Percentiles rank a stretch among this genome's conserved stretches.
Evolutionary conservation across 495 filamentous ascomycete genomes (phyloP).

Genomic region (Penicillium verhagenii): DNA sequence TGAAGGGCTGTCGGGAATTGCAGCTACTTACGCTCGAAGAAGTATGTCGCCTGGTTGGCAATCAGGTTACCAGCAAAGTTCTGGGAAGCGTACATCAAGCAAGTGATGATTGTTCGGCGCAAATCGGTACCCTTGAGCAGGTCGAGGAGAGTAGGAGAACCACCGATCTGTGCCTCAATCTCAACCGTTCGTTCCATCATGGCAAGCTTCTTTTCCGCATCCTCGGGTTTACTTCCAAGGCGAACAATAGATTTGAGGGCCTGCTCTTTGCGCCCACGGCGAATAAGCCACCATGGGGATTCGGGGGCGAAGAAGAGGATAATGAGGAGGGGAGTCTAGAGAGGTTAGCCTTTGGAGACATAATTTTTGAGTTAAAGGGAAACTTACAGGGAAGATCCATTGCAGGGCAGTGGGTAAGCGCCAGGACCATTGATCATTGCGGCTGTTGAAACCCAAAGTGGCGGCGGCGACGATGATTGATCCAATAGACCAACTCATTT

Average conservation of each 20-base stretch:
- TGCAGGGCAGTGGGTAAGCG: constrained; percentile 68
- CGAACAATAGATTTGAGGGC: constrained; percentile 65
- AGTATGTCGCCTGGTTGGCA: constrained; percentile 58
- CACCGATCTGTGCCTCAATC: constrained; percentile 63
- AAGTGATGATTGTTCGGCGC: constrained; percentile 72
- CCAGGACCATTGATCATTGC: constrained; percentile 60
- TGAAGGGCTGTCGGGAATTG: constrained; percentile 64
- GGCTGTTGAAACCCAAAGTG: constrained; percentile 55
- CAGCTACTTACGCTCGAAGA: constrained; percentile 60
- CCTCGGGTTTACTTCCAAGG: constrained; percentile 54
- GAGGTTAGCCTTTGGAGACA: constrained; percentile 35
- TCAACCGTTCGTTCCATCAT: constrained; percentile 83
- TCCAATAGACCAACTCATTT: constrained; percentile 77
- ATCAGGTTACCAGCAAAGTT: constrained; percentile 12
- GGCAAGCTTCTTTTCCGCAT: constrained; percentile 68
- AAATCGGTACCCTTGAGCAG: constrained; percentile 72
- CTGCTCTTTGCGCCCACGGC: constrained; percentile 61
- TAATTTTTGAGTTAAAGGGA: not conserved
- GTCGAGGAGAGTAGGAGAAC: constrained; percentile 62
- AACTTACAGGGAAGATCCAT: constrained; percentile 69
- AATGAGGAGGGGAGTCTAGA: constrained; percentile 63
- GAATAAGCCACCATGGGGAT: constrained; percentile 78
- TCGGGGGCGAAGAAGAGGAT: constrained; percentile 71
- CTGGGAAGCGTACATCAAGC: constrained; percentile 49
- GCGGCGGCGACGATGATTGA: constrained; percentile 67